Percentiles rank a stretch among this genome's conserved stretches.
Evolutionary conservation across 257 asterid genomes (phyloP).

Genomic region (Ilex asprella): DNA sequence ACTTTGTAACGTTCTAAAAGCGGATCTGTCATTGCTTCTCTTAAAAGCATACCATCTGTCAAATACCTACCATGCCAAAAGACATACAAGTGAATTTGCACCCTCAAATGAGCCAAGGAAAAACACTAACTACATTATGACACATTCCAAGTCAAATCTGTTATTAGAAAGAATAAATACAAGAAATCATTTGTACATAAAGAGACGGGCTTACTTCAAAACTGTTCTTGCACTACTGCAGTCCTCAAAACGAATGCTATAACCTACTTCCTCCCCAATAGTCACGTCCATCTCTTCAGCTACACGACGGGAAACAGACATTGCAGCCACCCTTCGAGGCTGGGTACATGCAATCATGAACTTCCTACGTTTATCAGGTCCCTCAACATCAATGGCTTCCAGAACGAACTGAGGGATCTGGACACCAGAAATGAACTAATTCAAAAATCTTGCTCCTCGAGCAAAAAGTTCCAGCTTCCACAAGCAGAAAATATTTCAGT

Average conservation of each 20-base stretch:
- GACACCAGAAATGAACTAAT: neutral
- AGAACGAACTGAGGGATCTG: slow-evolving; percentile 98
- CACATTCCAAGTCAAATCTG: neutral
- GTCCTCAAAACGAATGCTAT: slow-evolving; percentile 93
- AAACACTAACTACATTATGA: neutral
- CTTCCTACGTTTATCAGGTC: slow-evolving; percentile 63
- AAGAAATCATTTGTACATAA: neutral
- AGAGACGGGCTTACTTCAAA: slow-evolving; percentile 40
- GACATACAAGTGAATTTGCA: neutral
- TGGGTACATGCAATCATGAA: slow-evolving; percentile 96
- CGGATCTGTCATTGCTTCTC: slow-evolving; percentile 99
- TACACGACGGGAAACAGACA: slow-evolving; percentile 95
- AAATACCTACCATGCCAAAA: slow-evolving; percentile 47
- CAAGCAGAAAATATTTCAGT: neutral
- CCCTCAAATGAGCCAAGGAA: neutral
- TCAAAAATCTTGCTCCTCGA: neutral
- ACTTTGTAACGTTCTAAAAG: slow-evolving; percentile 89
- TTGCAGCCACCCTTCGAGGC: slow-evolving; percentile 97
- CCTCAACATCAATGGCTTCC: slow-evolving; percentile 66
- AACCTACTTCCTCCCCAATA: slow-evolving; percentile 98
- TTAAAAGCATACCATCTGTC: slow-evolving; percentile 98
- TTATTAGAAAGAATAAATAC: neutral
- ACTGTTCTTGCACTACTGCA: slow-evolving; percentile 86
- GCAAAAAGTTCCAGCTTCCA: neutral
- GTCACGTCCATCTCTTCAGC: slow-evolving; percentile 99